phyloP scores from a whole-genome alignment of 106 monocot genomes.

The Triglochin maritima region DNA sequence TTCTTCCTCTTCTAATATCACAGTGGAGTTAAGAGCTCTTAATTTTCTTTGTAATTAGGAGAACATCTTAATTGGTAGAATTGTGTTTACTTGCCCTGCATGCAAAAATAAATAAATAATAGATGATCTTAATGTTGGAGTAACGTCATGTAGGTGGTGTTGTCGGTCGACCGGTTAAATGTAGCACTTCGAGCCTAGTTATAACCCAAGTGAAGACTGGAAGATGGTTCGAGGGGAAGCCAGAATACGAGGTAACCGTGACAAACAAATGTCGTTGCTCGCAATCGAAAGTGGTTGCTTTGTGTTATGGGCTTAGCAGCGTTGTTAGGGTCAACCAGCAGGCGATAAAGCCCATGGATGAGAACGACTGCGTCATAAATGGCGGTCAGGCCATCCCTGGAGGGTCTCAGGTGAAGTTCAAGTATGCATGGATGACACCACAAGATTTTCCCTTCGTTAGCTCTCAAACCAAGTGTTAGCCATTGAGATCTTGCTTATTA shows the following conservation, averaged over 20 bases:
- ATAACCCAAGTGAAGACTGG: constrained; percentile 34
- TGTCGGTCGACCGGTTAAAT: background rate
- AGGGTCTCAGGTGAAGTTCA: constrained; percentile 39
- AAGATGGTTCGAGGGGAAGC: constrained; percentile 28
- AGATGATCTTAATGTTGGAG: no score
- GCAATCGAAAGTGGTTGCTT: constrained; percentile 18
- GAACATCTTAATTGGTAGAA: no score
- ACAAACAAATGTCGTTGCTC: constrained; percentile 32
- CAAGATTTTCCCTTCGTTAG: constrained; percentile 63
- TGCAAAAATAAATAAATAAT: no score
- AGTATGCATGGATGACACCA: constrained; percentile 73
- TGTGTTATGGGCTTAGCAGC: constrained; percentile 36
- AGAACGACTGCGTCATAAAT: constrained; percentile 35
- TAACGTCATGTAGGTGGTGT: no score
- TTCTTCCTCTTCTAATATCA: no score
- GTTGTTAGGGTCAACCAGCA: constrained; percentile 28
- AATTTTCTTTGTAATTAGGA: no score
- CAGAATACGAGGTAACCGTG: constrained; percentile 42
- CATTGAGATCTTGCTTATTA: constrained; percentile 3
- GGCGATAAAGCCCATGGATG: constrained; percentile 39
- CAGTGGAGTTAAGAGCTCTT: no score
- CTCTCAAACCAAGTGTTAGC: constrained; percentile 31
- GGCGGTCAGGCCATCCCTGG: constrained; percentile 28
- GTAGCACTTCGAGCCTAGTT: constrained; percentile 12
- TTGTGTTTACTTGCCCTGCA: no score